Conservation (phyloP, 148 eudicot species). For the Chenopodium quinoa region DNA sequence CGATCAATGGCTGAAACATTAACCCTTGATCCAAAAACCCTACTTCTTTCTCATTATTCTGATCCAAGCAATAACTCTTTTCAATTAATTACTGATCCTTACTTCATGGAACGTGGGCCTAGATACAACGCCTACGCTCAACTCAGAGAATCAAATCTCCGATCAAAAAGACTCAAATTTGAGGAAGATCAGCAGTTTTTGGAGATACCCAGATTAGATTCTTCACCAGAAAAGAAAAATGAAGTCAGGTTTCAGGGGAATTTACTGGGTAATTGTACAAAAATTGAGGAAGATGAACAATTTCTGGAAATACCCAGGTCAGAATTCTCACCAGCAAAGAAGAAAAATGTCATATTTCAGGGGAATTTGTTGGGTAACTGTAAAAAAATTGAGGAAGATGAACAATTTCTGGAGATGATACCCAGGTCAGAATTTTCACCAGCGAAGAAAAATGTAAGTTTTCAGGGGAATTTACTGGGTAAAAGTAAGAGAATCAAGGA, state of each 20-base stretch:
- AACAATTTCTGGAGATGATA: slow-evolving; percentile 3
- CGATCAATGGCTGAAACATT: slow-evolving; percentile 39
- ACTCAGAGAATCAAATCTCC: slow-evolving; percentile 61
- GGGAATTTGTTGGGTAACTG: slow-evolving; percentile 9
- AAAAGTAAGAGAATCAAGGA: slow-evolving; percentile 18
- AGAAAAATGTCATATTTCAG: slow-evolving; percentile 47
- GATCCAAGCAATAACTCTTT: slow-evolving; percentile 21
- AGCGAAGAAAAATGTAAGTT: slow-evolving; percentile 47
- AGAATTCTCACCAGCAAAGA: slow-evolving; percentile 29
- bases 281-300: slow-evolving; percentile 6
- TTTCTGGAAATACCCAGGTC: slow-evolving; percentile 3
- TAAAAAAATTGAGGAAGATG: slow-evolving; percentile 14
- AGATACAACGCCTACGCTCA: slow-evolving; percentile 65
- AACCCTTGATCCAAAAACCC: slow-evolving; percentile 38
- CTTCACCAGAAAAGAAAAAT: slow-evolving; percentile 50
- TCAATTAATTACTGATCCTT: slow-evolving; percentile 34
- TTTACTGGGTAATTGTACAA: slow-evolving; percentile 25
- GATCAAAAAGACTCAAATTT: slow-evolving; percentile 28
- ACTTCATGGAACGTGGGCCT: slow-evolving; percentile 63
- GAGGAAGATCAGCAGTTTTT: slow-evolving; percentile 15
- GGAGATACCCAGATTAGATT: slow-evolving; percentile 22
- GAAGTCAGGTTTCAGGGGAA: slow-evolving; percentile 40
- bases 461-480: slow-evolving; percentile 24
- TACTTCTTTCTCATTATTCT: slow-evolving; percentile 34
- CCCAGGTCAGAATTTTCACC: slow-evolving; percentile 16